Evolutionary conservation across 1,284 basidiomycete species (phyloP).

Genomic region (Prillingera fragicola): DNA sequence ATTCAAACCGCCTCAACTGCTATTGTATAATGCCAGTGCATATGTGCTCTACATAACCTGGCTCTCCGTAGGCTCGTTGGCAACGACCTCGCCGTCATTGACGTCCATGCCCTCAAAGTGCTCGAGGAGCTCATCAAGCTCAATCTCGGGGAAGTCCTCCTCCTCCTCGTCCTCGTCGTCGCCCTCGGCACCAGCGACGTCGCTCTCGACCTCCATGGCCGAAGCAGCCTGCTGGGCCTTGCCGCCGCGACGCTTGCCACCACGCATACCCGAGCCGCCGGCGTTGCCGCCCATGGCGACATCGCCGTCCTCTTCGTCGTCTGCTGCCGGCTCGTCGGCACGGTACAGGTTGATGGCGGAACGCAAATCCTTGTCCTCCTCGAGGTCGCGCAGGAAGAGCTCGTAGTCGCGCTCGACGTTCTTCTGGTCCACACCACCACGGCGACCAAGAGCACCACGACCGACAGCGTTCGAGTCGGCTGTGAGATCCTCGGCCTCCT

Average conservation of each 20-base stretch:
- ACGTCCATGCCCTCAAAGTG: conserved; percentile 66
- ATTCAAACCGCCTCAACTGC: no score
- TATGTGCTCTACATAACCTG: no score
- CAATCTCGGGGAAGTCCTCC: conserved; percentile 81
- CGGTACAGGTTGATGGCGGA: conserved; percentile 85
- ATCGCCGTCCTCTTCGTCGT: conserved; percentile 36
- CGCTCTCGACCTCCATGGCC: conserved; percentile 61
- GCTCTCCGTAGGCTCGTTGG: no score
- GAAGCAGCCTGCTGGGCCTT: conserved; percentile 47
- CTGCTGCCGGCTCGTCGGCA: conserved; percentile 42
- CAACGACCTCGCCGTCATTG: conserved; percentile 28
- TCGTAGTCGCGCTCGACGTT: conserved; percentile 98
- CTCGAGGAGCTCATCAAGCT: conserved; percentile 82
- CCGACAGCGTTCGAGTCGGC: conserved; percentile 56
- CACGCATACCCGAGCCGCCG: conserved; percentile 50
- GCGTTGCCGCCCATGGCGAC: conserved; percentile 47
- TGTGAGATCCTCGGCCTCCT: conserved; percentile 75
- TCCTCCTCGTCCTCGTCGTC: conserved; percentile 67
- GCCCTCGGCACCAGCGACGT: conserved; percentile 46
- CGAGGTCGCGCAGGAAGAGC: conserved; percentile 87
- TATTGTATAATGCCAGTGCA: no score
- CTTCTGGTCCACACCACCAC: conserved; percentile 84
- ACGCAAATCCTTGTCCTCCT: conserved; percentile 93
- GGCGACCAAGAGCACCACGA: conserved; percentile 77
- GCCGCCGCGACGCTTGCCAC: conserved; percentile 52